Percentiles rank a stretch among this genome's conserved stretches.
phyloP scores from a whole-genome alignment of 179 eudicot genomes.

The Vitellaria paradoxa region DNA sequence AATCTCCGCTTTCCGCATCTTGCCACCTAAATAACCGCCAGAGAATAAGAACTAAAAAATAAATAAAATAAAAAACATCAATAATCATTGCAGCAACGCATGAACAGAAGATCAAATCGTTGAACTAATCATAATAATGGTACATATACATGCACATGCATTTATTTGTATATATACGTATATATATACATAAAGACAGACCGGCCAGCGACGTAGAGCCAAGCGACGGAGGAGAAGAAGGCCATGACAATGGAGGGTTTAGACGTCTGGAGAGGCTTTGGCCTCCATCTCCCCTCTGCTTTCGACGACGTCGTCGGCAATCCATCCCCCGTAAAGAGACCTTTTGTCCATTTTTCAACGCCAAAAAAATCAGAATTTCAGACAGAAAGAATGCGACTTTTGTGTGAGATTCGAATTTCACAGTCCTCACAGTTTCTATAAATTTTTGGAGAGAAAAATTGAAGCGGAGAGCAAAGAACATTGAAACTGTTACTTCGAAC shows the following conservation, averaged over 20 bases:
- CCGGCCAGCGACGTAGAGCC: constrained; percentile 97
- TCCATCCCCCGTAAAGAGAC: constrained; percentile 20
- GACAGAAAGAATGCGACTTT: too few species aligned
- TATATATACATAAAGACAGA: constrained; percentile 6
- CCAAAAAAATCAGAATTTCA: not conserved
- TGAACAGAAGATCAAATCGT: not conserved
- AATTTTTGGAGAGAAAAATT: too few species aligned
- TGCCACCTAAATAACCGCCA: constrained; percentile 65
- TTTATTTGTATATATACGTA: too few species aligned
- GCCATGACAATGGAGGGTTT: constrained; percentile 63
- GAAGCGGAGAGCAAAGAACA: too few species aligned
- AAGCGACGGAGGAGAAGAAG: constrained; percentile 85
- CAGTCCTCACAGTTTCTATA: not conserved
- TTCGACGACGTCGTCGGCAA: constrained; percentile 28
- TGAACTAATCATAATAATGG: not conserved
- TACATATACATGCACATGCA: not conserved
- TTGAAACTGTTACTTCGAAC: too few species aligned
- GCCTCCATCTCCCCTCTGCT: constrained; percentile 46
- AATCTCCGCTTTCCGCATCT: constrained; percentile 80
- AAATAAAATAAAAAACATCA: not conserved
- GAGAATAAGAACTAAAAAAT: too few species aligned
- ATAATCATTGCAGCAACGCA: not conserved
- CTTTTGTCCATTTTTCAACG: constrained; percentile 25
- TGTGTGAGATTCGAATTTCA: not conserved
- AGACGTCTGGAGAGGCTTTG: constrained; percentile 31